Conservation (phyloP, 2,329 filamentous ascomycete genomes). For the Diaporthe citri region DNA sequence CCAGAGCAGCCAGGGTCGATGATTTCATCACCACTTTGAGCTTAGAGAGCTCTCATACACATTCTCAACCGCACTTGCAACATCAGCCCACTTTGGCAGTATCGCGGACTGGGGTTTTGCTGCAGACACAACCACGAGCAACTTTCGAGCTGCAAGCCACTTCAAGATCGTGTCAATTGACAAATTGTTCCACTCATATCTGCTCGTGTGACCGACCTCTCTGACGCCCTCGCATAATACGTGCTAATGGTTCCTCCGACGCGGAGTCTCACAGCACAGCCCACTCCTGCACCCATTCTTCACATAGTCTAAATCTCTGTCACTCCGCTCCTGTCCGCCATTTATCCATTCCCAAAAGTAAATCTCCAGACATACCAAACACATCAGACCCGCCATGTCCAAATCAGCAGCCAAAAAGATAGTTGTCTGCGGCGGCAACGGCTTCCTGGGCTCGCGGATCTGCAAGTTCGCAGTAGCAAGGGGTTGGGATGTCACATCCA, state of each 20-base stretch:
- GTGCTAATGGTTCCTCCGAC: constrained; percentile 20
- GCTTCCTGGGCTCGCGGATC: constrained; percentile 89
- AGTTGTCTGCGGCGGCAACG: constrained; percentile 93
- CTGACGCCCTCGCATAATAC: background rate
- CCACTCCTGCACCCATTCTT: background rate
- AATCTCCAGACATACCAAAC: background rate
- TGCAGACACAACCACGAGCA: background rate
- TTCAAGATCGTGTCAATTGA: background rate
- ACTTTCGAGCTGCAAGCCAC: background rate
- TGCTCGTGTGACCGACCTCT: background rate
- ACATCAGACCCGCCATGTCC: constrained; percentile 57
- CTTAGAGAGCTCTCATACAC: constrained; percentile 4
- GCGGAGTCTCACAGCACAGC: background rate
- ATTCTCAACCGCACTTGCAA: background rate
- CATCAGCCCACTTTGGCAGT: constrained; percentile 1
- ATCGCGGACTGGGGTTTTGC: background rate
- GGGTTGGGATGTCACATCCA: constrained; percentile 92
- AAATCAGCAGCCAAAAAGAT: constrained; percentile 76
- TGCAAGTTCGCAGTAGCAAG: constrained; percentile 88
- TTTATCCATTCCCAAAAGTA: background rate
- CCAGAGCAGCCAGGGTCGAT: constrained; percentile 29
- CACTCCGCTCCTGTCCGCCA: background rate
- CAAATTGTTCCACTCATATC: background rate
- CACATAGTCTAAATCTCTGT: background rate
- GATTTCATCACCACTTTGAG: constrained; percentile 38